Evolutionary conservation across 495 filamentous ascomycete species (phyloP).

Genomic region (Hypomontagnella submonticulosa): DNA sequence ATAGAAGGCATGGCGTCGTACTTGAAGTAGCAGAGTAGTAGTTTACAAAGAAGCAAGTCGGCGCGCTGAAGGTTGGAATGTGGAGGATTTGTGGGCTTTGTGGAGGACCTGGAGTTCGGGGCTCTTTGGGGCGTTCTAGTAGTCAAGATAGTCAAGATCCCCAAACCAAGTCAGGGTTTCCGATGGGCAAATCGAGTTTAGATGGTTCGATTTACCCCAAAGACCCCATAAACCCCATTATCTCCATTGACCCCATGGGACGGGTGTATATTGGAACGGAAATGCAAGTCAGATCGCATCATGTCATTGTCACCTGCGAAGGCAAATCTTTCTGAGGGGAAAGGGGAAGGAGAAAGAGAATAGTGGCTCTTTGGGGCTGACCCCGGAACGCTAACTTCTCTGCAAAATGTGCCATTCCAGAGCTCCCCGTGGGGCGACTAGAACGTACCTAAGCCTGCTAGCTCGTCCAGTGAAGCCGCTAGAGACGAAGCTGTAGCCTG

Average conservation of each 20-base stretch:
- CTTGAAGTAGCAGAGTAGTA: constrained; percentile 19
- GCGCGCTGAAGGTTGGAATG: constrained; percentile 16
- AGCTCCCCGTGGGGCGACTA: constrained; percentile 26
- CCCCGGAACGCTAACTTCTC: constrained; percentile 18
- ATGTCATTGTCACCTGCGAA: constrained; percentile 18
- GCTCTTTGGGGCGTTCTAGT: not conserved
- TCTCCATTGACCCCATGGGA: not conserved
- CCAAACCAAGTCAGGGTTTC: constrained; percentile 8
- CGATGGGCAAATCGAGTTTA: constrained; percentile 8
- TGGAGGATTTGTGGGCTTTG: constrained; percentile 18
- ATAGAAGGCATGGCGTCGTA: constrained; percentile 19
- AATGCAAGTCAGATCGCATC: constrained; percentile 41
- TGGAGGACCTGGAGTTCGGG: constrained; percentile 7
- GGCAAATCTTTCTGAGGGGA: constrained; percentile 5
- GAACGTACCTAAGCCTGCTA: not conserved
- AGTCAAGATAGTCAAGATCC: not conserved
- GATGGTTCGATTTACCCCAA: constrained; percentile 13
- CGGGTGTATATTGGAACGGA: not conserved
- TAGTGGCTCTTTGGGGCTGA: constrained; percentile 7
- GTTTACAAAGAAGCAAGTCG: not conserved
- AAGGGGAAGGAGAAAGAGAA: constrained; percentile 4
- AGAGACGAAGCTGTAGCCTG: not conserved
- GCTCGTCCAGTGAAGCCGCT: no score
- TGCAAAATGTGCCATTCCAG: constrained; percentile 6
- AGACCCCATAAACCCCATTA: not conserved